A percentile compares a stretch with the other conserved stretches of the same genome.
phyloP scores from a whole-genome alignment of 1,284 basidiomycete species.

The Abortiporus biennis region DNA sequence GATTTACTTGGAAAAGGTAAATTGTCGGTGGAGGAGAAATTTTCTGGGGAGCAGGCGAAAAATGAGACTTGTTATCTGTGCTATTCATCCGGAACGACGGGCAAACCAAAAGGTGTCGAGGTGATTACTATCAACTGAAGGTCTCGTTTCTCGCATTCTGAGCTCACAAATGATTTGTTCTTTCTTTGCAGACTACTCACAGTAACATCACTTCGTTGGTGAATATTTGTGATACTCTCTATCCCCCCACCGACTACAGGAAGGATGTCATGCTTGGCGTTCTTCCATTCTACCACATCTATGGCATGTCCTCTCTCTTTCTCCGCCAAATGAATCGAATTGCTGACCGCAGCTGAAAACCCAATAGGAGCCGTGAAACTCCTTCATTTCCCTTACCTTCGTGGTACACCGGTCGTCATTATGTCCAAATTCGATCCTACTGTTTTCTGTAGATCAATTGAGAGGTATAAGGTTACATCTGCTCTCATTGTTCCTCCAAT shows the following conservation, averaged over 20 bases:
- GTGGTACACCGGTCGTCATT: slow-evolving; percentile 59
- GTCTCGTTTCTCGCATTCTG: no score
- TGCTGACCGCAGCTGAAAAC: not conserved
- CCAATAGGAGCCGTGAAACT: slow-evolving; percentile 45
- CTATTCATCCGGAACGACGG: slow-evolving; percentile 44
- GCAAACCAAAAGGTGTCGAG: slow-evolving; percentile 34
- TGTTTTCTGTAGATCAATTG: slow-evolving; percentile 60
- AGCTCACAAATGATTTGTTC: no score
- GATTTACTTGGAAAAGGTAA: slow-evolving; percentile 12
- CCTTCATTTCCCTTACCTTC: slow-evolving; percentile 53
- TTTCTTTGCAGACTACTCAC: slow-evolving; percentile 35
- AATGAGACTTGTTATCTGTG: slow-evolving; percentile 37
- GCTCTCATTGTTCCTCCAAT: slow-evolving; percentile 82
- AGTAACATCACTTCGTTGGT: slow-evolving; percentile 32
- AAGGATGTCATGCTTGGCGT: slow-evolving; percentile 35
- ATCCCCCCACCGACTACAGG: slow-evolving; percentile 17
- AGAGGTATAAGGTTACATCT: slow-evolving; percentile 58
- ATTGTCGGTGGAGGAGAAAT: slow-evolving; percentile 13
- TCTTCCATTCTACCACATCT: slow-evolving; percentile 47
- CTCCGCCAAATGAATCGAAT: not conserved
- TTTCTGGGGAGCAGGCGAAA: slow-evolving; percentile 12
- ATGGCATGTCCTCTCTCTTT: slow-evolving; percentile 30
- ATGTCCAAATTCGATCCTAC: slow-evolving; percentile 72
- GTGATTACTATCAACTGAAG: slow-evolving; percentile 22
- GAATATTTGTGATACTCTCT: slow-evolving; percentile 19